Evolutionary conservation across 2,329 filamentous ascomycete species (phyloP).

Genomic region (Endothia cerciana): DNA sequence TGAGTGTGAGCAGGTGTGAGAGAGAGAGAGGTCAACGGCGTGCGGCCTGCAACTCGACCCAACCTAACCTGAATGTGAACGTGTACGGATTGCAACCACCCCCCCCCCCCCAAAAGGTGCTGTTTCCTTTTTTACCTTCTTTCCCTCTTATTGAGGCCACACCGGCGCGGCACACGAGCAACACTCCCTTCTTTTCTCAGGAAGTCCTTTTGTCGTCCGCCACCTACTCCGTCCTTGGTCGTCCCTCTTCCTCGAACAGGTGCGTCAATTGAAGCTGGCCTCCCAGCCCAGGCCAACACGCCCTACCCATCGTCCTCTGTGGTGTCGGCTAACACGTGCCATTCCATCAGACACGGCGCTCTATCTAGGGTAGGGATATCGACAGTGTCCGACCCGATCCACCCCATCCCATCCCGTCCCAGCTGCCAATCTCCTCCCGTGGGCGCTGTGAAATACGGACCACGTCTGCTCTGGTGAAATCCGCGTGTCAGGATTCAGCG

Average conservation of each 20-base stretch:
- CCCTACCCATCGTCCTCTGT: not conserved
- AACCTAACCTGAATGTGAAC: conserved; percentile 1
- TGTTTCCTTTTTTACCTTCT: not conserved
- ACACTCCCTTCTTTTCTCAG: not conserved
- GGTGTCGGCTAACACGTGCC: conserved; percentile 5
- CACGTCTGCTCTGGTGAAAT: not conserved
- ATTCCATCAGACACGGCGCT: conserved; percentile 2
- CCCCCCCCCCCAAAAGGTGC: not conserved
- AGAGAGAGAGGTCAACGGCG: not conserved
- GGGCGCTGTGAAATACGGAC: not conserved
- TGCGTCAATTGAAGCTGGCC: conserved; percentile 14
- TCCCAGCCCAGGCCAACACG: not conserved
- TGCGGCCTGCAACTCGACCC: not conserved
- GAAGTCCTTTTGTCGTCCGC: not conserved
- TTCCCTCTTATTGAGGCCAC: not conserved
- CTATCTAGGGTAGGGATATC: not conserved
- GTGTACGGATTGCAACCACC: not conserved
- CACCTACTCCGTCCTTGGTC: no score
- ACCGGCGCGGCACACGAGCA: not conserved
- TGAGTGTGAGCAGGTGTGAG: no score
- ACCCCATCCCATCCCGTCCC: not conserved
- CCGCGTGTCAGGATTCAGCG: conserved; percentile 5
- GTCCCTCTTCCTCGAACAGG: not conserved
- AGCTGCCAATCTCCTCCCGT: conserved; percentile 3
- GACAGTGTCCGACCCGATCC: not conserved